phyloP scores from a whole-genome alignment of 2,329 filamentous ascomycete genomes.

The Pezizomycotina sp. region DNA sequence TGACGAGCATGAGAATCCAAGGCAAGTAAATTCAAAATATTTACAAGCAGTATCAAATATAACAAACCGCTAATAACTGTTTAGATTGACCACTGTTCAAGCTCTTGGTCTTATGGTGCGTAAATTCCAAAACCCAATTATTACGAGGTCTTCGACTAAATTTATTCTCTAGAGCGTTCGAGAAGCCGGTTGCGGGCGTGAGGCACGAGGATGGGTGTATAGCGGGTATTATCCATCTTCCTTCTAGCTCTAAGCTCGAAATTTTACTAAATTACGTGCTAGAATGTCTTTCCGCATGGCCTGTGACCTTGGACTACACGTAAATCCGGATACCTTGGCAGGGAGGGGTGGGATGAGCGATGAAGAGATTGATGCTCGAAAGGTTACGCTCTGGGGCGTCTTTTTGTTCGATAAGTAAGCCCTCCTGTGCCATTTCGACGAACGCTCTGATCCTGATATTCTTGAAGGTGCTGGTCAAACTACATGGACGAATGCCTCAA shows the following conservation, averaged over 20 bases:
- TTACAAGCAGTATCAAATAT: too few species aligned
- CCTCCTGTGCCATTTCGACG: slow-evolving; percentile 7
- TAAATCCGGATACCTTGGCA: slow-evolving; percentile 55
- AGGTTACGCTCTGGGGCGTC: slow-evolving; percentile 93
- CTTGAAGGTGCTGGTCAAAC: slow-evolving; percentile 92
- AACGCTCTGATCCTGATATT: too few species aligned
- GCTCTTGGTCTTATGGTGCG: slow-evolving; percentile 90
- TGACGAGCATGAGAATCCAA: slow-evolving; percentile 81
- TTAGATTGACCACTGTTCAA: slow-evolving; percentile 88
- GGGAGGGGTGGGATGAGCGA: slow-evolving; percentile 47
- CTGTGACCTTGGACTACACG: slow-evolving; percentile 77
- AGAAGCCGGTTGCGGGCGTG: slow-evolving; percentile 83
- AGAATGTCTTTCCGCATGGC: slow-evolving; percentile 98
- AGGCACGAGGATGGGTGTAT: slow-evolving; percentile 95
- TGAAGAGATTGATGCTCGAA: slow-evolving; percentile 68
- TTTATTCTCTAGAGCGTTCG: too few species aligned
- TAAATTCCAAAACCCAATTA: too few species aligned
- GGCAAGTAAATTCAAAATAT: too few species aligned
- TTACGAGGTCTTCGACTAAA: too few species aligned
- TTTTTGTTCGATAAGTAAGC: slow-evolving; percentile 83
- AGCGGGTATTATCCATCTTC: slow-evolving; percentile 4
- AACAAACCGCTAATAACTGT: too few species aligned
- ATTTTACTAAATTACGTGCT: slow-evolving; percentile 33
- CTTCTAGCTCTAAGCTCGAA: background rate
- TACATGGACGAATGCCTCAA: slow-evolving; percentile 79